Percentiles rank a stretch among this genome's conserved stretches.
These are phyloP conservation scores for Solanum dulcamara DNA, from an alignment of 257 asterid species.

Conservation along the genomic window DNA sequence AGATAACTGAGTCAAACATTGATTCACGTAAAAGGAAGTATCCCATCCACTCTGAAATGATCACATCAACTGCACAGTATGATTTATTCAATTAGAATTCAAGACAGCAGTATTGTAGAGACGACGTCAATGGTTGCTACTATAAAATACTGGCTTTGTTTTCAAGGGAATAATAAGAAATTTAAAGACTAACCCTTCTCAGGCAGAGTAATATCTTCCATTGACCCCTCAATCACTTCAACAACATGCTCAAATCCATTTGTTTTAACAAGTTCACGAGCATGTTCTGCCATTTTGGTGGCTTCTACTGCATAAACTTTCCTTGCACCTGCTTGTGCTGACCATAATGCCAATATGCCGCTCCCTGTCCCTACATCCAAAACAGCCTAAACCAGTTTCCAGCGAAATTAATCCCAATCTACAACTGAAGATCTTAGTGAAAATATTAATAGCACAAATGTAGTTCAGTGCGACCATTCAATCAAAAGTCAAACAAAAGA, in stretches of 20 bases:
- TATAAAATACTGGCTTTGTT: not conserved
- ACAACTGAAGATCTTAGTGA: not conserved
- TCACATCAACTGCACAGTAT: slow-evolving; percentile 64
- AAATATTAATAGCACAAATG: not conserved
- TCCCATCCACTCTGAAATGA: slow-evolving; percentile 99
- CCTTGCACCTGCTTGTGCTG: slow-evolving; percentile 97
- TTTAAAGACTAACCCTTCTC: slow-evolving; percentile 58
- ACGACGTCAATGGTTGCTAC: not conserved
- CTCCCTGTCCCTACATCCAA: slow-evolving; percentile 99
- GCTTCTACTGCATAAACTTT: slow-evolving; percentile 99
- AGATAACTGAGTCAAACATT: slow-evolving; percentile 93
- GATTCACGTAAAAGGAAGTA: slow-evolving; percentile 96
- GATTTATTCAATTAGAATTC: not conserved
- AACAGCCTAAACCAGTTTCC: slow-evolving; percentile 36
- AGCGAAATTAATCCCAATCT: slow-evolving; percentile 17
- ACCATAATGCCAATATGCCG: slow-evolving; percentile 97
- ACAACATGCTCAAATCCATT: slow-evolving; percentile 58
- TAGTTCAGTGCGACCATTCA: not conserved
- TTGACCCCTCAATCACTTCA: slow-evolving; percentile 87
- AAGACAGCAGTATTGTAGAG: not conserved
- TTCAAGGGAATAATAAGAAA: not conserved
- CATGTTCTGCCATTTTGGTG: slow-evolving; percentile 92
- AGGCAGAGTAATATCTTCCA: slow-evolving; percentile 83
- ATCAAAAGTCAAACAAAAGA: not conserved
- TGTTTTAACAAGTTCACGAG: slow-evolving; percentile 64